These are phyloP conservation scores for Pseudoperonospora humuli DNA, from an alignment of 352 stramenopile species.

Conservation along the genomic window DNA sequence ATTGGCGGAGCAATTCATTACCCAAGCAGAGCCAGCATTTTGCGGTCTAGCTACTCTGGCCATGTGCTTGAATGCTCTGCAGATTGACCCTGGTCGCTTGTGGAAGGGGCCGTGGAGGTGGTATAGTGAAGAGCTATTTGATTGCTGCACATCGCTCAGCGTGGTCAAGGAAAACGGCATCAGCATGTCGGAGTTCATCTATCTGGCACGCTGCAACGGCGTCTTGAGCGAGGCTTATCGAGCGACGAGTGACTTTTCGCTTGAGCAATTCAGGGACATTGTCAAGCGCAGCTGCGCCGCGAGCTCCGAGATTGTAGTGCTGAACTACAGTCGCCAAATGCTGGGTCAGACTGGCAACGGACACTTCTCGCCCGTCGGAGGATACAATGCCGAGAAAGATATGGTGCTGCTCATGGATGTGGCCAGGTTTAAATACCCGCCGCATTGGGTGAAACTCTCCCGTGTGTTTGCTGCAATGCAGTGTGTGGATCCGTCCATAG, in stretches of 20 bases:
- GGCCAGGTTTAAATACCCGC: constrained; percentile 94
- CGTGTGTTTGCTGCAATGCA: constrained; percentile 49
- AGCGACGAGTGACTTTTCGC: constrained; percentile 39
- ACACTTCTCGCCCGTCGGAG: constrained; percentile 95
- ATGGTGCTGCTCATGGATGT: constrained; percentile 95
- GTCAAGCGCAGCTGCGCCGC: constrained; percentile 68
- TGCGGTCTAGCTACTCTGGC: constrained; percentile 82
- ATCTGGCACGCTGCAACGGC: constrained; percentile 53
- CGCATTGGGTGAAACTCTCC: constrained; percentile 70
- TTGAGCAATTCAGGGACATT: constrained; percentile 41
- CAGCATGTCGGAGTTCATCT: constrained; percentile 63
- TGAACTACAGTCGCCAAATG: constrained; percentile 88
- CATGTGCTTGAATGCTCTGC: constrained; percentile 73
- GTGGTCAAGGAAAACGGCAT: constrained; percentile 71
- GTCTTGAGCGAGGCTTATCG: constrained; percentile 40
- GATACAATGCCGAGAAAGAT: constrained; percentile 87
- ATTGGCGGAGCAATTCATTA: constrained; percentile 85
- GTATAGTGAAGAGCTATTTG: constrained; percentile 80
- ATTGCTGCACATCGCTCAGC: constrained; percentile 68
- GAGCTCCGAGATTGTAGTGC: constrained; percentile 83
- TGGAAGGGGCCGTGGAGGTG: constrained; percentile 79
- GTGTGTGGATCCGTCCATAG: constrained; percentile 35
- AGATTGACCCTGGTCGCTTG: constrained; percentile 64
- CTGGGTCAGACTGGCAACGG: constrained; percentile 92
- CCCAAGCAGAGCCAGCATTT: constrained; percentile 88